phyloP scores from a whole-genome alignment of 139 green algal genomes.

The Haematococcus lacustris region DNA sequence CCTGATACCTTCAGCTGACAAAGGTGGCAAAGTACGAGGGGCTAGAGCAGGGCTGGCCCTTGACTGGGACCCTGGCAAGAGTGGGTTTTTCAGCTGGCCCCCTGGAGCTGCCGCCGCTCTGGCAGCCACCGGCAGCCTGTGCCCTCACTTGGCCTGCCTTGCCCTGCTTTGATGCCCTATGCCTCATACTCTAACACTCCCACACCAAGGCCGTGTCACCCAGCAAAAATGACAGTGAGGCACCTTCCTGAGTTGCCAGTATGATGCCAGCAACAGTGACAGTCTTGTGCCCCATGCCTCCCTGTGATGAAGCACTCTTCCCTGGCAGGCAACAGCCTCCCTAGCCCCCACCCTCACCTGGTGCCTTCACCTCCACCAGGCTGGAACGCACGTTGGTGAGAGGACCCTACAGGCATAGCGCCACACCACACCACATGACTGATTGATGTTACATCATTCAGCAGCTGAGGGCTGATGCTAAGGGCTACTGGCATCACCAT shows the following conservation, averaged over 20 bases:
- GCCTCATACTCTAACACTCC: background rate
- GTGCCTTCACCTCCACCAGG: constrained; percentile 76
- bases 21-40: background rate
- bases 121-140: too few relatives aligned
- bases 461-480: too few relatives aligned
- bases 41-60: background rate
- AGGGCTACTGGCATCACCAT: too few relatives aligned
- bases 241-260: background rate
- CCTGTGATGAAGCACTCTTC: background rate
- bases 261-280: background rate
- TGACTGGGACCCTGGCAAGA: too few relatives aligned
- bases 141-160: too few relatives aligned
- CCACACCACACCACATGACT: too few relatives aligned
- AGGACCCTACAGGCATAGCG: too few relatives aligned
- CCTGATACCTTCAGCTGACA: background rate
- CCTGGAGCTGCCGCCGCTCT: too few relatives aligned
- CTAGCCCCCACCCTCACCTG: constrained; percentile 27
- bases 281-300: background rate
- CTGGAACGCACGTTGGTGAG: constrained; percentile 54
- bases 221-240: background rate
- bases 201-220: background rate
- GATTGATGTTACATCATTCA: too few relatives aligned
- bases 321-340: background rate
- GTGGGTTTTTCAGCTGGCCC: too few relatives aligned
- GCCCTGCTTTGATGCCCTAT: background rate